Conservation (phyloP, 257 asterid genomes). For the Orobanche coerulescens region DNA sequence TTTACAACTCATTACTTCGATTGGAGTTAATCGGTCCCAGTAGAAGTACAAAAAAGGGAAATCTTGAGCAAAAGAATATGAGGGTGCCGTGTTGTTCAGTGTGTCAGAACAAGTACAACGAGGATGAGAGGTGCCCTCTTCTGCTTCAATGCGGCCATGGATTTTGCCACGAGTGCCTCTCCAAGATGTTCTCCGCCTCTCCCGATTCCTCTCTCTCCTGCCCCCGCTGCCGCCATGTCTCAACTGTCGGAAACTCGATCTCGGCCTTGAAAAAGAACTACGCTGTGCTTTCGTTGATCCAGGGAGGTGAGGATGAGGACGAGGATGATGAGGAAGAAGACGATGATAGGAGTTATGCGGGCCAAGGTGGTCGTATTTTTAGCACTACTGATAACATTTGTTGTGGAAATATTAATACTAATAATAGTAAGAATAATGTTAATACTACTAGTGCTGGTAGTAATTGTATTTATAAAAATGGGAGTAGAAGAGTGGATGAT, state of each 20-base stretch:
- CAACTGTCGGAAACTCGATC: constrained; percentile 88
- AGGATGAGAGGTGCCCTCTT: constrained; percentile 89
- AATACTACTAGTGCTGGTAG: constrained; percentile 25
- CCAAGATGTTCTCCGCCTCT: constrained; percentile 73
- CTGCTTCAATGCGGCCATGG: constrained; percentile 99
- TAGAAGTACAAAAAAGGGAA: not conserved
- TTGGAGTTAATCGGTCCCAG: constrained; percentile 7
- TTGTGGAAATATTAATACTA: constrained; percentile 20
- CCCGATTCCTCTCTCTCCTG: constrained; percentile 68
- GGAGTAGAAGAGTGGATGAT: constrained; percentile 34
- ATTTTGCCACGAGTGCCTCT: constrained; percentile 88
- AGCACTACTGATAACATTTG: not conserved
- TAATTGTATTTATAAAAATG: constrained; percentile 24
- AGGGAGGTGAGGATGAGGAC: constrained; percentile 61
- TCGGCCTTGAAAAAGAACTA: constrained; percentile 75
- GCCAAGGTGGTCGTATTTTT: constrained; percentile 12
- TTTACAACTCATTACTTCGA: not conserved
- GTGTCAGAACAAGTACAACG: constrained; percentile 85
- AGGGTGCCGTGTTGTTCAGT: constrained; percentile 83
- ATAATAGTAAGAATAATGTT: constrained; percentile 16
- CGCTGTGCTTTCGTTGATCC: constrained; percentile 64
- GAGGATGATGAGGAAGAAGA: constrained; percentile 62
- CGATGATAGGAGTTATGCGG: constrained; percentile 24
- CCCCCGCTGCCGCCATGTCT: constrained; percentile 94
- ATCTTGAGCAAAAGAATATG: constrained; percentile 29